These are phyloP conservation scores for Amanita pseudoporphyria DNA, from an alignment of 768 basidiomycete genomes.

Conservation along the genomic window DNA sequence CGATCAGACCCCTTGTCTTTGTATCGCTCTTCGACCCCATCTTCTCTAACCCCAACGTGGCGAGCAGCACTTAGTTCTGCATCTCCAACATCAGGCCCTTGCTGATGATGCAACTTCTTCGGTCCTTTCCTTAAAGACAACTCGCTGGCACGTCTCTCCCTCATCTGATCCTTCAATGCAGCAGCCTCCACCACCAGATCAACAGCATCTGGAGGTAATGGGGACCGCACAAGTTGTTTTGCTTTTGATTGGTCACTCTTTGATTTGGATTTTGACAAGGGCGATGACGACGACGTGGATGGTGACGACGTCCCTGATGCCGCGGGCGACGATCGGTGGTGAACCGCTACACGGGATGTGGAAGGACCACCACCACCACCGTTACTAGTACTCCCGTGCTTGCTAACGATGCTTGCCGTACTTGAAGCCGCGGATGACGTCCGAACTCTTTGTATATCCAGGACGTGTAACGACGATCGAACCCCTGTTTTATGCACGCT, in stretches of 20 bases:
- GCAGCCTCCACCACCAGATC: constrained; percentile 77
- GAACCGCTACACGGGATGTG: no score
- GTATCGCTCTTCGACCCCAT: constrained; percentile 12
- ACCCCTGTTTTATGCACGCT: constrained; percentile 7
- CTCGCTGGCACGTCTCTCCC: constrained; percentile 54
- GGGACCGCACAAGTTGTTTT: neutral
- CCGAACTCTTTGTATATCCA: no score
- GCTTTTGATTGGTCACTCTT: neutral
- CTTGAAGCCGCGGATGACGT: neutral
- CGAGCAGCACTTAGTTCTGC: no score
- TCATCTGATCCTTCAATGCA: constrained; percentile 36
- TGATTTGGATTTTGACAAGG: neutral
- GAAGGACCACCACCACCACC: constrained; percentile 7
- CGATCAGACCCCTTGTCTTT: no score
- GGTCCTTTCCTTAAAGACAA: constrained; percentile 34
- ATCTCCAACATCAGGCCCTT: constrained; percentile 34
- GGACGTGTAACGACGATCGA: neutral
- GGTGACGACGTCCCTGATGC: no score
- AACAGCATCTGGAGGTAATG: constrained; percentile 50
- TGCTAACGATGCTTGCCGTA: constrained; percentile 1
- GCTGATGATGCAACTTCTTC: constrained; percentile 44
- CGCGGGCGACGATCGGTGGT: no score
- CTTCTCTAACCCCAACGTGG: no score
- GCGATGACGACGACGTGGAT: constrained; percentile 6
- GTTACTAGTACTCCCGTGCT: neutral